These are phyloP conservation scores for Oryza meyeriana DNA, from an alignment of 176 grass and related monocot genomes.

Conservation along the genomic window DNA sequence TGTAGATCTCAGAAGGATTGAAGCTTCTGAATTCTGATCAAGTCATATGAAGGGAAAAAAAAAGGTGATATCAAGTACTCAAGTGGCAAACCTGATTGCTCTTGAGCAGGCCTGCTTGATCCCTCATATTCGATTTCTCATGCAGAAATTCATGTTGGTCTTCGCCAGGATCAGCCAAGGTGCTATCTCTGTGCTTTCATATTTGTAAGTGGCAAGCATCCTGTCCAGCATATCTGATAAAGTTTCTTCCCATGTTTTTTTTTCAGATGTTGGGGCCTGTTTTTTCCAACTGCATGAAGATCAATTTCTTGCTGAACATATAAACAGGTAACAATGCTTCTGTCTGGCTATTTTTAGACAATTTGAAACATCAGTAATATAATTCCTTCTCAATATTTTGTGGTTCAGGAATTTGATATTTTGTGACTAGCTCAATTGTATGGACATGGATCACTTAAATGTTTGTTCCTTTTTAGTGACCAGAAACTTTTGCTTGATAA, in stretches of 20 bases:
- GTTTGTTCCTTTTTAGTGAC: not conserved
- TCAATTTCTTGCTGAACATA: slow-evolving; percentile 22
- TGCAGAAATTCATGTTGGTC: not conserved
- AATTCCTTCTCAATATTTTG: slow-evolving; percentile 23
- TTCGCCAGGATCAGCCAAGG: slow-evolving; percentile 1
- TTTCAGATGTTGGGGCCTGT: not conserved
- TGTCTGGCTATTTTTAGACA: slow-evolving; percentile 33
- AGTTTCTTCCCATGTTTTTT: slow-evolving; percentile 16
- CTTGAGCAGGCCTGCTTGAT: slow-evolving; percentile 21
- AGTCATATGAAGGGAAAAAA: not conserved
- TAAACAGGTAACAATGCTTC: slow-evolving; percentile 19
- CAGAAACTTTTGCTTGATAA: slow-evolving; percentile 24
- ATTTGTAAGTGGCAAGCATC: slow-evolving; percentile 22
- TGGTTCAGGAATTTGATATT: not conserved
- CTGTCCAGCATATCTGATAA: slow-evolving; percentile 22
- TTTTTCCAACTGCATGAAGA: not conserved
- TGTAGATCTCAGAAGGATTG: not conserved
- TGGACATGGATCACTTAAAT: slow-evolving; percentile 21
- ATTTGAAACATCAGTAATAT: slow-evolving; percentile 5
- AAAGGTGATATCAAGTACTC: slow-evolving; percentile 3
- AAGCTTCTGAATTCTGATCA: slow-evolving; percentile 26
- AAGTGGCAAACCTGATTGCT: slow-evolving; percentile 16
- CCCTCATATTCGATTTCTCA: slow-evolving; percentile 6
- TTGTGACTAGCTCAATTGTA: slow-evolving; percentile 26
- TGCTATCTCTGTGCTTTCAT: not conserved